These are phyloP conservation scores for Clarkia xantiana DNA, from an alignment of 345 rosid species.

Conservation along the genomic window DNA sequence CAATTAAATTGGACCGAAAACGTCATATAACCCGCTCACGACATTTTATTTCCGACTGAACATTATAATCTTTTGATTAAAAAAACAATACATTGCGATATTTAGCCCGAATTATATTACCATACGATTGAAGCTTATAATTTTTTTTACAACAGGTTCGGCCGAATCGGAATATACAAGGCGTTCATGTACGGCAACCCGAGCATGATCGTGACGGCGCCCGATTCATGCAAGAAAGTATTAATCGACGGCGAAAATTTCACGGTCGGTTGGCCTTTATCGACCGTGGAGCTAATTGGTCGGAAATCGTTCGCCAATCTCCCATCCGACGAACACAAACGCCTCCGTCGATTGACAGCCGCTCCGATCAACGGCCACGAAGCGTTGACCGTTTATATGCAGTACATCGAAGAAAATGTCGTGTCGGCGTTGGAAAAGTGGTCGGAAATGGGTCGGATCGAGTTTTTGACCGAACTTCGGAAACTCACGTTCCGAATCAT, in stretches of 20 bases:
- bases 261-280: conserved; percentile 67
- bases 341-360: conserved; percentile 60
- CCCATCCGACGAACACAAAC: conserved; percentile 70
- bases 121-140: no score
- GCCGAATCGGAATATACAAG: conserved; percentile 52
- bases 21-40: no score
- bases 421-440: conserved; percentile 38
- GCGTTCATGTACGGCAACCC: conserved; percentile 78
- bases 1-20: no score
- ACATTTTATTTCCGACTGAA: no score
- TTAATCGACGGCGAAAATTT: conserved; percentile 57
- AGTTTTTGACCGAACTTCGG: conserved; percentile 54
- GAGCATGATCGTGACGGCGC: conserved; percentile 55
- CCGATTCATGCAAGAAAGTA: conserved; percentile 51
- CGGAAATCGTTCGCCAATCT: conserved; percentile 62
- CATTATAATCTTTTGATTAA: no score
- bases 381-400: conserved; percentile 47
- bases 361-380: conserved; percentile 75
- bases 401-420: conserved; percentile 52
- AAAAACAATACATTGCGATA: no score
- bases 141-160: no score
- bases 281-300: conserved; percentile 55
- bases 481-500: conserved; percentile 71
- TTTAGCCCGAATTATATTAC: no score
- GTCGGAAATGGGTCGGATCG: conserved; percentile 50